Conservation (phyloP, 106 monocot genomes). For the Phalaenopsis aphrodite region DNA sequence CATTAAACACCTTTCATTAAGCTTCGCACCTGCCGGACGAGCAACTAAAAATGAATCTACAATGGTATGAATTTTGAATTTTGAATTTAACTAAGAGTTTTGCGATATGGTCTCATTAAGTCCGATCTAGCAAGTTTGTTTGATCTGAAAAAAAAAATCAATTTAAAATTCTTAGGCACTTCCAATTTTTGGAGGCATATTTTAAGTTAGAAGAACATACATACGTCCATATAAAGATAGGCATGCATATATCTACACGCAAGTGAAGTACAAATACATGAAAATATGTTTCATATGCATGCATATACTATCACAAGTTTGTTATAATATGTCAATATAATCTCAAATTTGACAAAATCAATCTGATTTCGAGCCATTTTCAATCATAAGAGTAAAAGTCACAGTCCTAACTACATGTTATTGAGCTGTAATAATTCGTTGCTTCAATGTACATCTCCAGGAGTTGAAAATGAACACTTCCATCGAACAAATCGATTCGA, state of each 20-base stretch:
- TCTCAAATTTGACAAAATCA: neutral
- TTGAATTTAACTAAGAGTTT: neutral
- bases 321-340: neutral
- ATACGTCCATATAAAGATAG: too few species aligned
- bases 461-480: conserved; percentile 13
- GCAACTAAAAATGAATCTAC: conserved; percentile 9
- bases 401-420: neutral
- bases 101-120: neutral
- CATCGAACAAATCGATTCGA: neutral
- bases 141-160: too few species aligned
- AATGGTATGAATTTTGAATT: conserved; percentile 22
- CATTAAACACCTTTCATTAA: conserved; percentile 1
- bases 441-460: conserved; percentile 7
- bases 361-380: neutral
- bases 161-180: neutral
- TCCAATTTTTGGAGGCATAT: neutral
- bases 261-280: too few species aligned
- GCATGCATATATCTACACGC: too few species aligned
- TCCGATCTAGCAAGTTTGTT: too few species aligned
- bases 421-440: neutral
- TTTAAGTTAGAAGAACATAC: too few species aligned
- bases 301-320: neutral
- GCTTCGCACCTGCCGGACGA: neutral
- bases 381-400: neutral
- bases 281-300: neutral